Evolutionary conservation across 331 rosid genomes (phyloP).

Genomic region (Quercus lobata): DNA sequence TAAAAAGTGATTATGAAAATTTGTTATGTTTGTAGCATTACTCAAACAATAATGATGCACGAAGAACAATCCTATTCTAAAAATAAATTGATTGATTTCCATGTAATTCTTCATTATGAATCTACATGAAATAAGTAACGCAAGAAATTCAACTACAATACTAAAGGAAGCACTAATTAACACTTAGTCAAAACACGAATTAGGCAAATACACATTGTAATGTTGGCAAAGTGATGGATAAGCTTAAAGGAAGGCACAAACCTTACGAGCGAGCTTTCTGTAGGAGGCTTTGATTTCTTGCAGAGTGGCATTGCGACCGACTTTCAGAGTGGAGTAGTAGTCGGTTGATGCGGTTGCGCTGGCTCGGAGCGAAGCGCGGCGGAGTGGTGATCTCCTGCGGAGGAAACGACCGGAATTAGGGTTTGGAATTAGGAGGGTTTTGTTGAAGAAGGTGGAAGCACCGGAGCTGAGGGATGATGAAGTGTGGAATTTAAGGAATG

Average conservation of each 20-base stretch:
- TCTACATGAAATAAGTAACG: not conserved
- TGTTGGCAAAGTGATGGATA: too few relatives aligned
- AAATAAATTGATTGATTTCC: not conserved
- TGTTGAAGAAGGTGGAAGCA: conserved; percentile 28
- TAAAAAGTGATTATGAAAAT: too few relatives aligned
- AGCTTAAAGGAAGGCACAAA: conserved; percentile 12
- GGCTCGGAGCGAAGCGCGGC: conserved; percentile 30
- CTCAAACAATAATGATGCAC: not conserved
- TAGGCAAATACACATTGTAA: too few relatives aligned
- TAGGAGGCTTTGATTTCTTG: conserved; percentile 77
- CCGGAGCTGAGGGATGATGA: conserved; percentile 20
- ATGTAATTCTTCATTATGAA: not conserved
- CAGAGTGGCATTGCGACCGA: conserved; percentile 53
- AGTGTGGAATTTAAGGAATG: not conserved
- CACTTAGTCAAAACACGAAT: too few relatives aligned
- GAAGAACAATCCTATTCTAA: not conserved
- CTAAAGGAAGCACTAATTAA: not conserved
- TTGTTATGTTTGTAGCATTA: too few relatives aligned
- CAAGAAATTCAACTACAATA: not conserved
- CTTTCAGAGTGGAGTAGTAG: conserved; percentile 64
- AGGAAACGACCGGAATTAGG: conserved; percentile 19
- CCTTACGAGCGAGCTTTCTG: conserved; percentile 87
- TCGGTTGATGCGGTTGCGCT: conserved; percentile 31
- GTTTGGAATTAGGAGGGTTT: conserved; percentile 5
- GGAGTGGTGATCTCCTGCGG: conserved; percentile 21